Base-by-base conservation (phyloP, 805 yeast genomes). In the Starmerella sp. region DNA sequence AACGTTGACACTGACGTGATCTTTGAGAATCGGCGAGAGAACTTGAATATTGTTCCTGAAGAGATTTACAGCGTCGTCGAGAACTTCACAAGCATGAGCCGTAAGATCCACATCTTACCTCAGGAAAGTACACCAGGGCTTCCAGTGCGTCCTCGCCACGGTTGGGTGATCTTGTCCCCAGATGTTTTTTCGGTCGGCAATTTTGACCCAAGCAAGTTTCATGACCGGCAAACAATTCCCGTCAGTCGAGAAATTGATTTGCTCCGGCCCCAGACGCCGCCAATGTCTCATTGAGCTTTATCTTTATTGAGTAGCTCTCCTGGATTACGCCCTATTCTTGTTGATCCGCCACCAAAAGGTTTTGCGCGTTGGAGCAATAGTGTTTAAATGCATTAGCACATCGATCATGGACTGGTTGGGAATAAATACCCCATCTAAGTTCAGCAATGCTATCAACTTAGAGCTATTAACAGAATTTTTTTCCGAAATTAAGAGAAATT, bases 161-260 rank as follows among this genome's bases (percentile, higher is more conserved):
- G 97, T 5, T 90, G 97, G 97, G 93, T 87, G 4, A 78, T 89
- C 9, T 73, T 86, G 76, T 77, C 89, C 62, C 96, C 96, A 0
- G 96, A 89, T 69, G 80, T 84, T 4, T 68, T 87, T 60, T 14
- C 47, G 6, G 65, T 87, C 34, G 79, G 86, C 66, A 87, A 86
- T 65, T 86, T 90, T 58, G 72, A 73, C 6, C 75, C 82, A 3
- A 59, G 59, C 3, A 65, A 66, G 8, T 83, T 77, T 65, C 42
- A n/a, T 38, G 10, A 32, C 10, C 60, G 63, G n/a, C 15, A 22
- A 14, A 72, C 73, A 51, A 78, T 89, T 1, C 89, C 91, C 1
- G 77, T 80, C 49, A 77, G 80, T 42, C 74, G 76, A 10, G 95
- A 86, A 62, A 86, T 90, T 60, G 96, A 90, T 60, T 75, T 72